Conservation (phyloP, 768 basidiomycete genomes). For the Arthromyces matolae region DNA sequence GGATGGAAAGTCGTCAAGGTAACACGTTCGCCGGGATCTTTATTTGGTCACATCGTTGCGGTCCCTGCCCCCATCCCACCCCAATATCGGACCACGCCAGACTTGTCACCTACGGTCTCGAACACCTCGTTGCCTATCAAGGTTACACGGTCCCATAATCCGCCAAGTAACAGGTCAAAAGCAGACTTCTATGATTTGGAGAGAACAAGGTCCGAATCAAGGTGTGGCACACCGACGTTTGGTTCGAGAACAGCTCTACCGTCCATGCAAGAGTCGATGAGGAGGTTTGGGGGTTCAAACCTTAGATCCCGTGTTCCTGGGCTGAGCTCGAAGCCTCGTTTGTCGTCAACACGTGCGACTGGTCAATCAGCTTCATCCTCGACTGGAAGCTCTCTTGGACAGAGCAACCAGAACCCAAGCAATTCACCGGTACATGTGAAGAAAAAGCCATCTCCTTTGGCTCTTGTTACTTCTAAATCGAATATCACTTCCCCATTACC, state of each 20-base stretch:
- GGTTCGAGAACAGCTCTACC: conserved; percentile 50
- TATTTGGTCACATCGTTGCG: conserved; percentile 71
- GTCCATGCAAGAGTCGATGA: conserved; percentile 41
- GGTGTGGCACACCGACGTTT: conserved; percentile 61
- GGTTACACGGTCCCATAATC: not conserved
- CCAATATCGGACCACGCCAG: conserved; percentile 19
- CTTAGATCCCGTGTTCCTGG: conserved; percentile 10
- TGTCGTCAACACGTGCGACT: conserved; percentile 3
- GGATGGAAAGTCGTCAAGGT: conserved; percentile 63
- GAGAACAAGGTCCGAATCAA: conserved; percentile 44
- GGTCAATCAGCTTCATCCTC: too few species aligned
- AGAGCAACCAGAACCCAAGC: too few species aligned
- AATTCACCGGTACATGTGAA: conserved; percentile 15
- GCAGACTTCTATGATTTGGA: conserved; percentile 35
- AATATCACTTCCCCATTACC: conserved; percentile 13
- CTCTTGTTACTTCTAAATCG: conserved; percentile 20
- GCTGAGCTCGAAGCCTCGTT: conserved; percentile 5
- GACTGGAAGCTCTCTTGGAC: too few species aligned
- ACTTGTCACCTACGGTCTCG: conserved; percentile 22
- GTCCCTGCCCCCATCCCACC: conserved; percentile 54
- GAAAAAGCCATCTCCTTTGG: conserved; percentile 34
- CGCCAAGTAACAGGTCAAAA: conserved; percentile 8
- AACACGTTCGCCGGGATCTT: conserved; percentile 53
- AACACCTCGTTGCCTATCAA: conserved; percentile 14
- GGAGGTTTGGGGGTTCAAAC: conserved; percentile 33